Base-by-base conservation (phyloP, 805 yeast genomes). In the Candida pseudoglaebosa region DNA sequence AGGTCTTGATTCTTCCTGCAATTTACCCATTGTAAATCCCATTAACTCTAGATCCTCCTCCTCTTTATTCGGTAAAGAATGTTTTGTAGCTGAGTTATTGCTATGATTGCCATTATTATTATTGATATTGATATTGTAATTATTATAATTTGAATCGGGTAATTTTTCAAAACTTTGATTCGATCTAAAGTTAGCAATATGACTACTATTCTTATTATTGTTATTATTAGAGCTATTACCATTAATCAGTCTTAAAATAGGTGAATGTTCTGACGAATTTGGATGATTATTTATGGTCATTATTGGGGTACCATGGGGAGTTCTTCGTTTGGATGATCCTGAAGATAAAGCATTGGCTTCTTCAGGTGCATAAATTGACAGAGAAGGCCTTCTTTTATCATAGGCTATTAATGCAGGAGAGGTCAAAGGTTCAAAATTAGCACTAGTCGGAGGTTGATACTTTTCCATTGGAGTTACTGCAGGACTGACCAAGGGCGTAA, bases 401-500 rank as follows among this genome's bases (percentile, higher is more conserved):
- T 39, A 32, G 40, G 77, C 84, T 43, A 69, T 75, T 41, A 82
- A 56, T 3, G 86, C 86, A 0, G 89, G 89, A 0, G 86, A 80
- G 3, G 88, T 78, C 49, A 82, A 64, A 0, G 89, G 74, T 50
- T 65, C 71, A 44, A 67, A 66, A n/a, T 59, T 45, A 1, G 61
- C 47, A 35, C 54, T 53, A 14, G 59, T 46, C 21, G 65, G 60
- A 6, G 52, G 57, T 24, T 43, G 47, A 30, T 53, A 59, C 24
- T 52, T 46, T 15, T 73, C 87, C 50, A 72, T 49, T 1, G 88
- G 88, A 2, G 88, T 77, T 12, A 79, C 83, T 7, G 84, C 81
- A 0, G 95, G 95, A 2, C 90, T 82, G 1, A 82, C 76, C 43
- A 84, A 66, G 0, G 95, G 93, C 1, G 93, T 84, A 59, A 82